These are phyloP conservation scores for Helminthosporium solani DNA, from an alignment of 2,329 filamentous ascomycete genomes.

Conservation along the genomic window DNA sequence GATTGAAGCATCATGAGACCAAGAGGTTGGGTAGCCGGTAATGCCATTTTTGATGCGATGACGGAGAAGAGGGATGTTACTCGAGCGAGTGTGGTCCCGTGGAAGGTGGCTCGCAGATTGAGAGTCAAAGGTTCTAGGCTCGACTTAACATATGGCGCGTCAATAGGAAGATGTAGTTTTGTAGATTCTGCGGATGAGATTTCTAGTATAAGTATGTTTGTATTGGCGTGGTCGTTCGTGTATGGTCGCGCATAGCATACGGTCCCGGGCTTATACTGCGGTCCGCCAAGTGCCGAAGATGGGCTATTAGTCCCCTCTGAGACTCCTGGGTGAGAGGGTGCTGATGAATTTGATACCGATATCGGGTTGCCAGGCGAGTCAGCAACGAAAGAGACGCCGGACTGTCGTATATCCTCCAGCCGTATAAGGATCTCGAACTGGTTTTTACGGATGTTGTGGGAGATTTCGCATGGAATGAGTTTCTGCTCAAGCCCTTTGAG, in stretches of 20 bases:
- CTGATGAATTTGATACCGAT: slow-evolving; percentile 20
- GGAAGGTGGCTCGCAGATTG: slow-evolving; percentile 66
- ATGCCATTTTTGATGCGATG: slow-evolving; percentile 75
- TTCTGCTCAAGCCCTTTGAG: slow-evolving; percentile 88
- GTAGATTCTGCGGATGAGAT: slow-evolving; percentile 54
- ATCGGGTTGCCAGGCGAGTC: slow-evolving; percentile 44
- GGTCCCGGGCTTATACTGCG: slow-evolving; percentile 49
- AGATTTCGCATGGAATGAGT: slow-evolving; percentile 74
- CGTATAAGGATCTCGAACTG: slow-evolving; percentile 76
- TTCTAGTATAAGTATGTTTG: slow-evolving; percentile 70
- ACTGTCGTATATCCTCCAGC: slow-evolving; percentile 85
- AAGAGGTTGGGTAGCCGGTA: slow-evolving; percentile 60
- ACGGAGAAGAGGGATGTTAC: slow-evolving; percentile 75
- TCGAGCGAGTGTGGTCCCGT: slow-evolving; percentile 67
- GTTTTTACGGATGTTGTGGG: slow-evolving; percentile 68
- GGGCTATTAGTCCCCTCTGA: slow-evolving; percentile 31
- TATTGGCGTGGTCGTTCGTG: slow-evolving; percentile 71
- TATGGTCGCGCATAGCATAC: slow-evolving; percentile 83
- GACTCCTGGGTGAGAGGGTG: slow-evolving; percentile 13
- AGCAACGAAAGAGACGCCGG: slow-evolving; percentile 67
- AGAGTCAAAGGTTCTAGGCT: slow-evolving; percentile 29
- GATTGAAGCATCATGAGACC: slow-evolving; percentile 65
- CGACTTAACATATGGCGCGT: slow-evolving; percentile 11
- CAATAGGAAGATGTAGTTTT: slow-evolving; percentile 27
- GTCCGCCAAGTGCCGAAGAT: slow-evolving; percentile 14